Conservation (phyloP, 768 basidiomycete species). For the Clavaria fumosa region DNA sequence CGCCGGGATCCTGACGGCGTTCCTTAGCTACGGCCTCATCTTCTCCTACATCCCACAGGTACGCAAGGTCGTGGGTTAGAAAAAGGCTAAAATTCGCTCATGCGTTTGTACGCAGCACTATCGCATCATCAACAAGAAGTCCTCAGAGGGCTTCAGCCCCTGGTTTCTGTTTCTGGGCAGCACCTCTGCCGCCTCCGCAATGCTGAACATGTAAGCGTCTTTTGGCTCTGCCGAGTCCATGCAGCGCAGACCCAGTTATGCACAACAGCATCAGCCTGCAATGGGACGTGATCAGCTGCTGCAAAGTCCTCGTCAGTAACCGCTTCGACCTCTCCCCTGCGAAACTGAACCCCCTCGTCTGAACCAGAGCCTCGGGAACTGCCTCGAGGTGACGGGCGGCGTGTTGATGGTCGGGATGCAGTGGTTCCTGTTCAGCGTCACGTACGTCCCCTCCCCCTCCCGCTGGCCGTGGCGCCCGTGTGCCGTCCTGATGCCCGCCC, state of each 20-base stretch:
- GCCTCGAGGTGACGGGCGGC: constrained; percentile 69
- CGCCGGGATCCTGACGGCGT: constrained; percentile 43
- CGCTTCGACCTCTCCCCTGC: background rate
- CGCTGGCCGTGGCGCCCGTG: background rate
- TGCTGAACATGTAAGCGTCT: constrained; percentile 63
- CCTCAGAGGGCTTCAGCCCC: constrained; percentile 84
- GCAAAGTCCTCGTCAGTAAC: constrained; percentile 42
- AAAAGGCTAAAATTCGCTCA: too few relatives aligned
- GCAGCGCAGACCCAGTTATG: background rate
- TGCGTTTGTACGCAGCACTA: constrained; percentile 47
- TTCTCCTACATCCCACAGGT: constrained; percentile 81
- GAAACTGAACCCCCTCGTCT: background rate
- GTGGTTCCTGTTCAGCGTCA: constrained; percentile 71
- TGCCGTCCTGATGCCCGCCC: background rate
- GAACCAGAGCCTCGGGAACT: constrained; percentile 46
- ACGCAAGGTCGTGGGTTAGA: too few relatives aligned
- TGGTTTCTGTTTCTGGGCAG: constrained; percentile 84
- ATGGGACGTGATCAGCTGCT: constrained; percentile 71
- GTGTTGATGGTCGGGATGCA: constrained; percentile 69
- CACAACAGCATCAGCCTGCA: constrained; percentile 61
- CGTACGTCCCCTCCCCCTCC: constrained; percentile 38
- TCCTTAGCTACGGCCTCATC: constrained; percentile 57
- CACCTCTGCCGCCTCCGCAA: constrained; percentile 64
- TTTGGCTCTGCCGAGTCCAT: background rate
- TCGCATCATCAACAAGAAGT: constrained; percentile 61